These are phyloP conservation scores for Pyrenochaeta sp. DNA, from an alignment of 2,329 filamentous ascomycete species.

Conservation along the genomic window DNA sequence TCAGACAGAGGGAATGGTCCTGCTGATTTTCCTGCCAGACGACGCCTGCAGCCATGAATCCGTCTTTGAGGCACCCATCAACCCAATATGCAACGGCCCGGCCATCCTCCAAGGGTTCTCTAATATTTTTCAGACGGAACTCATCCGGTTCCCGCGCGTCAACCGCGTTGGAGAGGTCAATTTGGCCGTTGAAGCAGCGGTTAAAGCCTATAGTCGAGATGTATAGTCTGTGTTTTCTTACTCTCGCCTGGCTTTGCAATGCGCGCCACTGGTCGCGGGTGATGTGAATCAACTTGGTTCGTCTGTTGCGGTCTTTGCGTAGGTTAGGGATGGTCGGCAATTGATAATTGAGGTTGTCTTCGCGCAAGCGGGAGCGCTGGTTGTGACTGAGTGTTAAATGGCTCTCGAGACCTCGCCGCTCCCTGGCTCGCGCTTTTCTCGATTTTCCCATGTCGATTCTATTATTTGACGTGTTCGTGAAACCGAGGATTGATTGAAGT, in stretches of 20 bases:
- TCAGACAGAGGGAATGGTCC: not conserved
- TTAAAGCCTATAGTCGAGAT: not conserved
- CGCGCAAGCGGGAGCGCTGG: not conserved
- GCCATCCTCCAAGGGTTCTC: not conserved
- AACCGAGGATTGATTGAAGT: not conserved
- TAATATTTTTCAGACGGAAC: not conserved
- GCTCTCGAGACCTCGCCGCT: not conserved
- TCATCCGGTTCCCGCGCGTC: not conserved
- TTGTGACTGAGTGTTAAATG: not conserved
- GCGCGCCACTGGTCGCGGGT: no score
- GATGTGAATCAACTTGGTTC: no score
- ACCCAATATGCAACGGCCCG: conserved; percentile 5
- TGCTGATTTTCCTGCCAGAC: not conserved
- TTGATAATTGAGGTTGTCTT: not conserved
- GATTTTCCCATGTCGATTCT: not conserved
- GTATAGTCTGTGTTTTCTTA: not conserved
- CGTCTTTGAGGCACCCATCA: not conserved
- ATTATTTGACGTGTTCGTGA: not conserved
- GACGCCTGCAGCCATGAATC: conserved; percentile 12
- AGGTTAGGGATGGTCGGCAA: not conserved
- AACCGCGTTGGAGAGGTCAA: not conserved
- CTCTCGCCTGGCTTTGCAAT: not conserved
- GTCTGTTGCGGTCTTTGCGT: no score
- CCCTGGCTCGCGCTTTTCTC: not conserved
- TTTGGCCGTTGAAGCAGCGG: not conserved